phyloP scores from a whole-genome alignment of 1,284 basidiomycete species.

The Cryptococcus jaspeensis region DNA sequence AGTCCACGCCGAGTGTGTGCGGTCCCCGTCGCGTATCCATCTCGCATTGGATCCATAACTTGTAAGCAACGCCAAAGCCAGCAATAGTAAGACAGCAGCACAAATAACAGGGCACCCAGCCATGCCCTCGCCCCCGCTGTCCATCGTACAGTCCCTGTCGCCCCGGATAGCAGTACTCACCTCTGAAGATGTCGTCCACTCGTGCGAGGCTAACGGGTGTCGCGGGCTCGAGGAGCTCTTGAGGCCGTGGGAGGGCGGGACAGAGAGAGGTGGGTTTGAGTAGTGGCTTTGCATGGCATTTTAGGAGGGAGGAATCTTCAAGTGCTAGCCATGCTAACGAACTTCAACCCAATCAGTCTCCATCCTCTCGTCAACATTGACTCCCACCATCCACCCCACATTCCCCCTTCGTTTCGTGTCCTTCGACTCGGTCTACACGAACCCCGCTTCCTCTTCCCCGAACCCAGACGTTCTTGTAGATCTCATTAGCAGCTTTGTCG shows the following conservation, averaged over 20 bases:
- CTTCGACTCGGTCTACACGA: conserved; percentile 39
- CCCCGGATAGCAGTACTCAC: conserved; percentile 50
- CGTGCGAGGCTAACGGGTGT: conserved; percentile 49
- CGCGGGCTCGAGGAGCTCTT: conserved; percentile 49
- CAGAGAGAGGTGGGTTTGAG: conserved; percentile 44
- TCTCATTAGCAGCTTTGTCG: conserved; percentile 38
- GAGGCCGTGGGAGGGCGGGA: conserved; percentile 48
- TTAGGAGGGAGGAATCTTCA: not conserved
- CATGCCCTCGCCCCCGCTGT: conserved; percentile 49
- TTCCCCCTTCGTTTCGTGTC: conserved; percentile 50
- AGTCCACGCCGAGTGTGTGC: too few species aligned
- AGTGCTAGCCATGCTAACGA: not conserved
- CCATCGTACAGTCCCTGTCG: conserved; percentile 48
- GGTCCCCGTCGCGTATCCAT: too few species aligned
- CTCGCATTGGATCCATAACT: too few species aligned
- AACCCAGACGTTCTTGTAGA: conserved; percentile 50
- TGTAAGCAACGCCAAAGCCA: too few species aligned
- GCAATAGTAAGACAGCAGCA: too few species aligned
- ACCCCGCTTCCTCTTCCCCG: conserved; percentile 29
- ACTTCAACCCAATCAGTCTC: conserved; percentile 34
- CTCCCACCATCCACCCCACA: conserved; percentile 48
- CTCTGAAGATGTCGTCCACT: conserved; percentile 45
- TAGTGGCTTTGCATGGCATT: not conserved
- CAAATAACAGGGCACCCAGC: not conserved
- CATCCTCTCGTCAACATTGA: conserved; percentile 46